phyloP scores from a whole-genome alignment of 345 rosid genomes.

The Eucalyptus dawsonii region DNA sequence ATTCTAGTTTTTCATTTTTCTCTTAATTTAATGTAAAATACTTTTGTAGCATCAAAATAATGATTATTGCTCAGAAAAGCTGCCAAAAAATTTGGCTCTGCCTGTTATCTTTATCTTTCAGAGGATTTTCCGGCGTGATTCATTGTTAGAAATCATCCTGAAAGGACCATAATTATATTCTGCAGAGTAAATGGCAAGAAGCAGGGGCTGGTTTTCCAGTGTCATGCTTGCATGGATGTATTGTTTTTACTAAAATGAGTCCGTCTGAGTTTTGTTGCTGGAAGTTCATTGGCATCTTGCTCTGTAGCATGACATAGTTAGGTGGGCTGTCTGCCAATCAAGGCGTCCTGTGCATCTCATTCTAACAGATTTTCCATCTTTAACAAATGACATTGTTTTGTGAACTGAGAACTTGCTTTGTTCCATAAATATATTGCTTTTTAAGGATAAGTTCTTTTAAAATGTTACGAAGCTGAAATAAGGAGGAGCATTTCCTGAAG shows the following conservation, averaged over 20 bases:
- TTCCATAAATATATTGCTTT: neutral
- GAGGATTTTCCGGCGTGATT: neutral
- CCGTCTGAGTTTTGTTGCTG: neutral
- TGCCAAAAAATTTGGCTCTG: neutral
- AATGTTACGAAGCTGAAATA: neutral
- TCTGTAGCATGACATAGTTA: neutral
- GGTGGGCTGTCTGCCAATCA: neutral
- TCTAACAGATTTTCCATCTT: neutral
- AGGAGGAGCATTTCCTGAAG: neutral
- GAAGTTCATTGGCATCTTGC: neutral
- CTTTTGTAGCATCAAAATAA: neutral
- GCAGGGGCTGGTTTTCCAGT: neutral
- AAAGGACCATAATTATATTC: neutral
- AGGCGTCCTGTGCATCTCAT: neutral
- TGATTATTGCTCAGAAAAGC: neutral
- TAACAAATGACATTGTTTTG: neutral
- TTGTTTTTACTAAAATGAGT: neutral
- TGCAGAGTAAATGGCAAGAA: neutral
- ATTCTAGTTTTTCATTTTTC: too few relatives aligned
- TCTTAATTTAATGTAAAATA: neutral
- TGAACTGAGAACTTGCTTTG: neutral
- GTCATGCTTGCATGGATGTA: neutral
- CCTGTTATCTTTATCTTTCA: neutral
- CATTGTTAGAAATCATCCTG: neutral
- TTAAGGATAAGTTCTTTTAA: neutral